Base-by-base conservation (phyloP, 2,329 filamentous ascomycete species). In the Bretziella fagacearum region DNA sequence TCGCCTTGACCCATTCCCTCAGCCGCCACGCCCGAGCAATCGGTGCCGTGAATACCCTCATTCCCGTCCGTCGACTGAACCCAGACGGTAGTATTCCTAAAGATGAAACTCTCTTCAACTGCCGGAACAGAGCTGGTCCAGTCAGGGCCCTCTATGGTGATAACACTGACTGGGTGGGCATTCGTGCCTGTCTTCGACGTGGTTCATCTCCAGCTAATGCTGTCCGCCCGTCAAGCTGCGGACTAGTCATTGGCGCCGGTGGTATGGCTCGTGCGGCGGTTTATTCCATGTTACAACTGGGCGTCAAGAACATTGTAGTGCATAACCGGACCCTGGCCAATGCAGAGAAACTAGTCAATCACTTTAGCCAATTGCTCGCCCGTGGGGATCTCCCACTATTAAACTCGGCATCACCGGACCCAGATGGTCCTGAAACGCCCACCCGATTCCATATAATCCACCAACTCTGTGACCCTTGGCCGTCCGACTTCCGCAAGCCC, bases 111-210 rank as follows among this genome's bases (percentile, higher is more conserved):
- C 46, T 53, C 1, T 44, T 52, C 27, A 42, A 49, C 23, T 49
- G 49, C 8, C 67, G 74, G 47, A 79, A 79, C 52, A 69, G 74
- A 36, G 69, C 77, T 1, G 81, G 81, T 0, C 72, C 76, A 0
- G 73, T 84, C 5, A 71, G 73, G 52, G 79, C 77, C 0, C 65
- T 86, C 0, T 83, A 84, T 52, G 83, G 81, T 1, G 81, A 86
- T 50, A 87, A 87, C 51, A 86, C 81, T 0, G 82, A 87, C 58
- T 87, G 82, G 78, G 80, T 85, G 27, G 82, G 82, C 4, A 82
- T 87, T 35, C 67, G 79, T 46, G 80, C 79, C 2, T 85, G 80
- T 56, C 73, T 87, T 35, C 71, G 77, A 4, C 69, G 80, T 26
- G 81, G 81, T 2, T 65, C 86, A 2, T 85, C 81, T 1, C 82